A percentile compares a stretch with the other conserved stretches of the same genome.
Conservation (phyloP, 768 basidiomycete genomes). For the Hericium alpestre region DNA sequence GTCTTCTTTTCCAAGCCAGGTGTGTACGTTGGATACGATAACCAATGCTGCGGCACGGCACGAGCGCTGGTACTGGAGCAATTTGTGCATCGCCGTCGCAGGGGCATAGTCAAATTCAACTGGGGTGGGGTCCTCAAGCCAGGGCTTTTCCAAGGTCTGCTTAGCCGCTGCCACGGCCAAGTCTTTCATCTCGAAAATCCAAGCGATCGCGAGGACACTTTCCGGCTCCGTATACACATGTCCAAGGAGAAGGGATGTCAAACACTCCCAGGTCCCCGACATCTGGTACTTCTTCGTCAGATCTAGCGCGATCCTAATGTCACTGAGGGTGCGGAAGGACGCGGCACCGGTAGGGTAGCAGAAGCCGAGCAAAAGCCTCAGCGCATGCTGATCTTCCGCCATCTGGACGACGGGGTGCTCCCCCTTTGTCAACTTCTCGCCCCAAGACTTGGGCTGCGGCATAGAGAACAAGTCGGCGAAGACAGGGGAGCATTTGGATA, state of each 20-base stretch:
- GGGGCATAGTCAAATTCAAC: background rate
- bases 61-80: background rate
- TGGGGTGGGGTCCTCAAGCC: background rate
- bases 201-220: background rate
- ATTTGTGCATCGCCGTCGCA: background rate
- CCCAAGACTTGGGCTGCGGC: background rate
- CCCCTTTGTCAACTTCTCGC: too few relatives aligned
- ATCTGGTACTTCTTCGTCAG: background rate
- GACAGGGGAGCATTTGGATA: slow-evolving; percentile 9
- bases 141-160: background rate
- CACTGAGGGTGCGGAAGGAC: background rate
- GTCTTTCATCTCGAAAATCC: background rate
- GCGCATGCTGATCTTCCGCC: background rate
- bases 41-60: background rate
- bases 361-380: background rate
- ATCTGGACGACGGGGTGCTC: background rate
- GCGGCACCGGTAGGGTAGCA: background rate
- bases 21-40: background rate
- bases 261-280: background rate
- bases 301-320: background rate
- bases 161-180: background rate
- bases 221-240: background rate
- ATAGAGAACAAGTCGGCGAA: background rate
- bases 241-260: background rate
- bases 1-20: too few relatives aligned